Evolutionary conservation across 495 filamentous ascomycete species (phyloP), one percentile per base, ranked within the genome.

Genomic region (Talaromyces liani): DNA sequence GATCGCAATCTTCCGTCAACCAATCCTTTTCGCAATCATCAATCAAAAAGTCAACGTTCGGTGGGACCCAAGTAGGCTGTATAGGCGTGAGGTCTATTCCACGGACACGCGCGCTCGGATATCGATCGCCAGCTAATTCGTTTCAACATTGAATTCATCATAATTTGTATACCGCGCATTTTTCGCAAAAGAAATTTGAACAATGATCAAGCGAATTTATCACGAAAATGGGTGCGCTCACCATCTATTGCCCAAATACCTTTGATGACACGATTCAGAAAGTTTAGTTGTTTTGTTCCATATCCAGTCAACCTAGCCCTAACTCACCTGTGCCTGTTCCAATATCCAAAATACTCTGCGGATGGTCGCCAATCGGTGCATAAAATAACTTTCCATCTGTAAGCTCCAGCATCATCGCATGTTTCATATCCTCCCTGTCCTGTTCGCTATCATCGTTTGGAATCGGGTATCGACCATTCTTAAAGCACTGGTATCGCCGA

Each of bases 401-500:
- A 16, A 73, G 67, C 27, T 75, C 60, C 25, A 45, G 31, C 60
- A 71, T 76, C 67, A 84, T 77, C 41, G 80, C 76, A 67, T 88
- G 85, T 54, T 81, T 75, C 62, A 88, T 73, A 61, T 88, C 85
- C 64, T 88, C 80, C 31, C 87, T 77, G 60, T 87, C 85, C 64
- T 87, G 82, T 70, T 89, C 85, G 12, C 71, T 70, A 51, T 64
- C 57, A 34, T 64, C 63, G 45, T 64, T 64, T 3, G 63, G 63
- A 12, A 64, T 49, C 10, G 57, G 33, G 22, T 64, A 64, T 29
- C 36, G 33, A 27, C 64, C 61, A 33, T 24, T 60, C 18, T 60
- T 47, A 29, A 65, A 65, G 24, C 41, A n/a, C 36, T 65, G 64
- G 61, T 65, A 65, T 10, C 64, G 62, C 29, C 62, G 62, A 16